phyloP scores from a whole-genome alignment of 2,329 filamentous ascomycete genomes.

The Hawksworthiomyces lignivorus region DNA sequence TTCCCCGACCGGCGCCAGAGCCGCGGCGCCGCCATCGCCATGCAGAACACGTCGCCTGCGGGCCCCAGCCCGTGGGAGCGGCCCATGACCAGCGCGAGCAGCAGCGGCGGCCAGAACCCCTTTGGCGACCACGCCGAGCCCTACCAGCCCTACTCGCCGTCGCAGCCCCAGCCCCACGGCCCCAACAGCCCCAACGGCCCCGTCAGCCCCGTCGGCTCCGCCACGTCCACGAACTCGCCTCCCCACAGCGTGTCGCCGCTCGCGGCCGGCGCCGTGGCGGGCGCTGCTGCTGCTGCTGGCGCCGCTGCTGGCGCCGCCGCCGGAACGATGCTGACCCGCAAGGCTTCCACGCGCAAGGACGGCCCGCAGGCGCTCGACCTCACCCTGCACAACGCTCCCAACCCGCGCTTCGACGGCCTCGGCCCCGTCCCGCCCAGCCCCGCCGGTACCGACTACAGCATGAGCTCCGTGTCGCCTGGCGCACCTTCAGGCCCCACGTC shows the following conservation, averaged over 20 bases:
- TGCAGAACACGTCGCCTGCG: slow-evolving; percentile 23
- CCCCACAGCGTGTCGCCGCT: slow-evolving; percentile 19
- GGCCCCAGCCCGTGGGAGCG: slow-evolving; percentile 40
- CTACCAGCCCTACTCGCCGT: slow-evolving; percentile 32
- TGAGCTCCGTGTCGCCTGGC: slow-evolving; percentile 44
- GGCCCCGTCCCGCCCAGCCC: slow-evolving; percentile 46
- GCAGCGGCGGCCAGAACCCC: slow-evolving; percentile 64
- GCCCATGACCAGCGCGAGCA: slow-evolving; percentile 39
- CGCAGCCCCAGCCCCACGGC: slow-evolving; percentile 25
- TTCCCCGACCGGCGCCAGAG: slow-evolving; percentile 41
- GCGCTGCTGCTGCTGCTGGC: slow-evolving; percentile 23
- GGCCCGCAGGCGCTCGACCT: slow-evolving; percentile 46
- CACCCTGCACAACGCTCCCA: slow-evolving; percentile 40
- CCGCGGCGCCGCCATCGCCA: slow-evolving; percentile 37
- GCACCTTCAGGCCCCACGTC: slow-evolving; percentile 36
- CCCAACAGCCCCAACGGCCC: slow-evolving; percentile 30
- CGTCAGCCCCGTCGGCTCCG: slow-evolving; percentile 28
- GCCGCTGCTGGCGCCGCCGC: slow-evolving; percentile 31
- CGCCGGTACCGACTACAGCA: slow-evolving; percentile 55
- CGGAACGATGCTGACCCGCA: slow-evolving; percentile 38
- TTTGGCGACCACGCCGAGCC: slow-evolving; percentile 58
- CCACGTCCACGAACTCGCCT: not conserved
- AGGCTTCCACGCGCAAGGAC: slow-evolving; percentile 49
- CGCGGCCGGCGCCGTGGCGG: slow-evolving; percentile 5
- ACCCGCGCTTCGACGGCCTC: slow-evolving; percentile 22